phyloP scores from a whole-genome alignment of 2,329 filamentous ascomycete species.

The Botrytis tulipae region DNA sequence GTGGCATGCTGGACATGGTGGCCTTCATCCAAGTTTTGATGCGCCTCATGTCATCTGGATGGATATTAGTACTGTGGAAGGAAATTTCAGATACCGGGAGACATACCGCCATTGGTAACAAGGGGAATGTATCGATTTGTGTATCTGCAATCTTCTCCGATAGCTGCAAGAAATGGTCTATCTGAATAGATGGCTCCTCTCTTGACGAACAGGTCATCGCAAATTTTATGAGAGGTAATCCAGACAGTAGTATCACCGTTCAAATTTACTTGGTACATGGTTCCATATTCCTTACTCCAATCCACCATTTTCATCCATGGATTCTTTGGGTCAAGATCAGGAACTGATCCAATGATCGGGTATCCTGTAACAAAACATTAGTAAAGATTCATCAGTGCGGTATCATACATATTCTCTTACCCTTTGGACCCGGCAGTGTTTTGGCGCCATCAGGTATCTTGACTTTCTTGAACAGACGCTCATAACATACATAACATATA shows the following conservation, averaged over 20 bases:
- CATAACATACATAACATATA: slow-evolving; percentile 17
- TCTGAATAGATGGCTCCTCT: slow-evolving; percentile 41
- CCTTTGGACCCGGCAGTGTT: slow-evolving; percentile 24
- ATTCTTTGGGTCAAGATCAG: slow-evolving; percentile 29
- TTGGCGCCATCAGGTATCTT: slow-evolving; percentile 22
- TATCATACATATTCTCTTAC: slow-evolving; percentile 5
- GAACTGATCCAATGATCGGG: slow-evolving; percentile 26
- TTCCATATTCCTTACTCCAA: slow-evolving; percentile 41
- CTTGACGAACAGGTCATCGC: slow-evolving; percentile 44
- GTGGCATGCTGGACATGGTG: slow-evolving; percentile 25
- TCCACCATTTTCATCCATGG: slow-evolving; percentile 45
- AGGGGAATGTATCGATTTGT: slow-evolving; percentile 23
- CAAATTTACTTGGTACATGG: slow-evolving; percentile 46
- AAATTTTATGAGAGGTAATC: slow-evolving; percentile 43
- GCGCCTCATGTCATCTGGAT: slow-evolving; percentile 22
- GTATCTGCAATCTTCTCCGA: slow-evolving; percentile 20
- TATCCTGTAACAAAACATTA: slow-evolving; percentile 18
- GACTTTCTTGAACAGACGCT: slow-evolving; percentile 9
- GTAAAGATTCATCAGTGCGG: too few relatives aligned
- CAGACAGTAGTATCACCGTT: slow-evolving; percentile 42
- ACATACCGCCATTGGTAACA: slow-evolving; percentile 21
- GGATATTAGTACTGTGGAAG: neutral
- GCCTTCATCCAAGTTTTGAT: slow-evolving; percentile 24
- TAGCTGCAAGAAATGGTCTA: slow-evolving; percentile 20
- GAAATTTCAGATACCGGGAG: neutral